phyloP scores from a whole-genome alignment of 148 eudicot genomes.

The Rhododendron molle region DNA sequence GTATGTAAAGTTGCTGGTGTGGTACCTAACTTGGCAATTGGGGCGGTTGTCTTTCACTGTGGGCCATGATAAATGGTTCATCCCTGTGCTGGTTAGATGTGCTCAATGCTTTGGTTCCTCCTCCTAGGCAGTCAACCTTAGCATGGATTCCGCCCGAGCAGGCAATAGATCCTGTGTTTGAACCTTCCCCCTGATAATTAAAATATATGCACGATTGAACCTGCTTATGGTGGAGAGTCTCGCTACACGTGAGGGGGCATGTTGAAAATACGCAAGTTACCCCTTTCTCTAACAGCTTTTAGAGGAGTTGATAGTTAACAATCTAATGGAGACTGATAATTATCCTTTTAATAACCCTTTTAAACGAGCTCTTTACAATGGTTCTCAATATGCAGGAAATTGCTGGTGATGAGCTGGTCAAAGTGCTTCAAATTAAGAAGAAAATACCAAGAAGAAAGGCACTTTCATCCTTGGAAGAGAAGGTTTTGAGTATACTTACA shows the following conservation, averaged over 20 bases:
- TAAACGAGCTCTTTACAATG: not conserved
- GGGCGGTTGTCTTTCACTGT: not conserved
- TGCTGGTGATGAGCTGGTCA: slow-evolving; percentile 74
- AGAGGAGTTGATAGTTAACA: not conserved
- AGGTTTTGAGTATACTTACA: slow-evolving; percentile 73
- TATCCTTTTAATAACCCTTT: not conserved
- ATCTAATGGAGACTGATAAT: not conserved
- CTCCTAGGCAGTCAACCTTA: not conserved
- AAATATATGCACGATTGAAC: not conserved
- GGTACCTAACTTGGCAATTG: not conserved
- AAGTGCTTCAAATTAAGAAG: slow-evolving; percentile 70
- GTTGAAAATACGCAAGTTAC: not conserved
- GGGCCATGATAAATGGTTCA: not conserved
- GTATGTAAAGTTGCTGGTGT: not conserved
- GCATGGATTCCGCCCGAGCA: not conserved
- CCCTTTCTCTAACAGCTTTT: not conserved
- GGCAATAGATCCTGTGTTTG: not conserved
- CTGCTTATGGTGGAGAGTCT: not conserved
- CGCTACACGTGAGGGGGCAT: not conserved
- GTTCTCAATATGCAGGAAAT: slow-evolving; percentile 61
- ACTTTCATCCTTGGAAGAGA: slow-evolving; percentile 73
- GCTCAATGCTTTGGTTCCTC: not conserved
- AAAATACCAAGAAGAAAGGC: slow-evolving; percentile 97
- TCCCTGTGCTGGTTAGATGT: not conserved
- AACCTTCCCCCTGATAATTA: not conserved